Base-by-base conservation (phyloP, 352 stramenopile genomes). In the Globisporangium barbulae region DNA sequence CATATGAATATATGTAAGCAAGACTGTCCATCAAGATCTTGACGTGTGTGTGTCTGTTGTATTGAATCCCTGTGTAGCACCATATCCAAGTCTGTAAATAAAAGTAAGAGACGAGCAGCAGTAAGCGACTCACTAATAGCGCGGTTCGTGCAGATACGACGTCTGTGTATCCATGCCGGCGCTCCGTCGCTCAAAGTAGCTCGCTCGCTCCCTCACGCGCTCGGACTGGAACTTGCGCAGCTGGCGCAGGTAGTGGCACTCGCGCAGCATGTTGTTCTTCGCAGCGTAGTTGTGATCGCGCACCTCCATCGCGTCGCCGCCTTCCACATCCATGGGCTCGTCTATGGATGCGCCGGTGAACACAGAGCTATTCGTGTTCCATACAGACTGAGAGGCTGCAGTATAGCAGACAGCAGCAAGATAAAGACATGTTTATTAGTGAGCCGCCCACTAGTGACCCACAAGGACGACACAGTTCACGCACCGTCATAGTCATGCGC, bases 201-300 rank as follows among this genome's bases (percentile, higher is more conserved):
- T 80, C 42, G 77, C 69, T 15, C 77, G 78, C 2, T 68, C 70
- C 8, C 30, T 69, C 65, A 72, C 44, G n/a, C 74, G 72, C 65
- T 90, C 81, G 2, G 81, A 76, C 64, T 92, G 83, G 63, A 90
- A 92, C 60, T 78, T 82, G 49, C 85, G 81, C 59, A 90, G 61
- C 59, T 93, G 85, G 8, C 85, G 85, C 60, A 91, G 53, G 61
- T 85, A 91, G 60, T 93, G 85, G 45, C 87, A 84, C 65, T 93
- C 79, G 37, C 79, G 69, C 42, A 93, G 71, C 68, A 89, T 73
- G 5, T 74, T 61, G 62, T 93, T 93, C 37, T 76, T 77, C 31
- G 75, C 63, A 0, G 70, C 60, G 68, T 91, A 93, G 33, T 67
- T 65, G 25, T 71, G 53, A 64, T 69, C 50, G 28, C 42, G 59